These are phyloP conservation scores for Cryptosporidium muris DNA, from an alignment of 169 alveolate species.

Conservation along the genomic window DNA sequence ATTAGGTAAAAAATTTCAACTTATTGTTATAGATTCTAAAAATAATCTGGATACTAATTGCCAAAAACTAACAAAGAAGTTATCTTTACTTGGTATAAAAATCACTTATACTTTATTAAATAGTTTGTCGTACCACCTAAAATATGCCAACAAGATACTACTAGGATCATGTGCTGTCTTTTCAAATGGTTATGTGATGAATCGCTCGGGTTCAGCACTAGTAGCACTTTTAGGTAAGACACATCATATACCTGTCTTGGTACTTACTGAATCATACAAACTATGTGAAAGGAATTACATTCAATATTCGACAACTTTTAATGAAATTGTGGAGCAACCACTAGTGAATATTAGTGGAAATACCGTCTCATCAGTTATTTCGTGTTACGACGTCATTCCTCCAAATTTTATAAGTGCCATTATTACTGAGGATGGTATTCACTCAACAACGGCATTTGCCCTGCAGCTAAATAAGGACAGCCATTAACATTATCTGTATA, in stretches of 20 bases:
- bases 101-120: conserved; percentile 52
- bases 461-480: background rate
- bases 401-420: conserved; percentile 56
- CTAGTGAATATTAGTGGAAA: background rate
- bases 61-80: conserved; percentile 19
- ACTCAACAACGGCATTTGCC: conserved; percentile 15
- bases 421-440: conserved; percentile 61
- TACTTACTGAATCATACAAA: conserved; percentile 58
- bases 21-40: conserved; percentile 34
- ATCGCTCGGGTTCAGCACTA: conserved; percentile 58
- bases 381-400: conserved; percentile 64
- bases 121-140: conserved; percentile 49
- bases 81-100: conserved; percentile 36
- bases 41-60: conserved; percentile 28
- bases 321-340: conserved; percentile 31
- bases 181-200: conserved; percentile 67
- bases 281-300: conserved; percentile 52
- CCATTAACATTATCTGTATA: conserved; percentile 1
- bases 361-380: background rate
- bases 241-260: conserved; percentile 40
- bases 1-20: conserved; percentile 40
- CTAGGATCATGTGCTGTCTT: conserved; percentile 65
- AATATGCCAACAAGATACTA: conserved; percentile 35
- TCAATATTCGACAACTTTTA: conserved; percentile 42
- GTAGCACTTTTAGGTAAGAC: conserved; percentile 55